Percentiles rank a stretch among this genome's conserved stretches.
Evolutionary conservation across 805 yeast genomes (phyloP).

Genomic region (Kodamaea kaohsiungensis): DNA sequence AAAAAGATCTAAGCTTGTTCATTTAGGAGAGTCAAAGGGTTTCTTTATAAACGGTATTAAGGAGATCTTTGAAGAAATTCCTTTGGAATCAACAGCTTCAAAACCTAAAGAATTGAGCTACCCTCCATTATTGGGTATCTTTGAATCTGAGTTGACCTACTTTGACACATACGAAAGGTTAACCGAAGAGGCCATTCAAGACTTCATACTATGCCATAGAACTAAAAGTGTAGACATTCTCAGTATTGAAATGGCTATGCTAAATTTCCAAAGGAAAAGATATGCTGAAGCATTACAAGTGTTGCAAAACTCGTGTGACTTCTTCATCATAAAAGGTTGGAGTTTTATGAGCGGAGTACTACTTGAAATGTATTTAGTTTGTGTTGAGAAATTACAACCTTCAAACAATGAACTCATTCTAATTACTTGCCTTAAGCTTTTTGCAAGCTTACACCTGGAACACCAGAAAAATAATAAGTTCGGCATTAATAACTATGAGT

Average conservation of each 20-base stretch:
- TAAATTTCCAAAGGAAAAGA: slow-evolving; percentile 59
- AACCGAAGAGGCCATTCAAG: slow-evolving; percentile 57
- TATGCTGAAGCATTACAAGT: slow-evolving; percentile 63
- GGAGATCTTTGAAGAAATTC: slow-evolving; percentile 23
- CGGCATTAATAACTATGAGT: slow-evolving; percentile 30
- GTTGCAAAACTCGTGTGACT: slow-evolving; percentile 66
- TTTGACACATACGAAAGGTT: slow-evolving; percentile 42
- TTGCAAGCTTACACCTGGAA: slow-evolving; percentile 30
- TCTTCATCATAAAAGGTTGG: slow-evolving; percentile 76
- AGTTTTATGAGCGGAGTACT: slow-evolving; percentile 64
- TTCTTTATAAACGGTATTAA: slow-evolving; percentile 20
- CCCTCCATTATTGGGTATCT: slow-evolving; percentile 14
- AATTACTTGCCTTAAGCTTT: slow-evolving; percentile 41
- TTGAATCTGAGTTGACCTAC: slow-evolving; percentile 21
- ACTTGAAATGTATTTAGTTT: slow-evolving; percentile 65
- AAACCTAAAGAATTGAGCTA: slow-evolving; percentile 13
- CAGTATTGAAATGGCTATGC: slow-evolving; percentile 74
- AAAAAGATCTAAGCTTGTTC: slow-evolving; percentile 45
- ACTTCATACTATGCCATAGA: slow-evolving; percentile 52
- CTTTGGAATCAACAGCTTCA: slow-evolving; percentile 13
- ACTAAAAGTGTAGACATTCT: slow-evolving; percentile 70
- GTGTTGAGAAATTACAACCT: slow-evolving; percentile 50
- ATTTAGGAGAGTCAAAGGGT: slow-evolving; percentile 23
- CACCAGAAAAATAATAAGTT: slow-evolving; percentile 11
- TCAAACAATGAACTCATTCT: slow-evolving; percentile 30